These are phyloP conservation scores for Xenosphaeropsis pyriputrescens DNA, from an alignment of 2,329 filamentous ascomycete genomes.

Conservation along the genomic window DNA sequence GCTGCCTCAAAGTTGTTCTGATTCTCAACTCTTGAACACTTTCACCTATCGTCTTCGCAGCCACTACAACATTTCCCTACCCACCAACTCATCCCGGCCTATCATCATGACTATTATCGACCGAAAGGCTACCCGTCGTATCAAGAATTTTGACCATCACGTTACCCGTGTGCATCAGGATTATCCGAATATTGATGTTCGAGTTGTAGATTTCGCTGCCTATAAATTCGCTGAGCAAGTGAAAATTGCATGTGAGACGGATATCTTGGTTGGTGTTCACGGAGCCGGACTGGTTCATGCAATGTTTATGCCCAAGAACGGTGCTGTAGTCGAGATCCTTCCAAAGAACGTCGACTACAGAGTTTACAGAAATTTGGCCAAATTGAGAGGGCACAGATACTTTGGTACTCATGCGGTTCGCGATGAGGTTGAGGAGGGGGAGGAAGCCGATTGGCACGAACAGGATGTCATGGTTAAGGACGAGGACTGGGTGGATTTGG, in stretches of 20 bases:
- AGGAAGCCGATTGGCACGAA: constrained; percentile 10
- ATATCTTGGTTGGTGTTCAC: constrained; percentile 13
- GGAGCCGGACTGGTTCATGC: constrained; percentile 13
- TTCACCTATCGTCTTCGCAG: no score
- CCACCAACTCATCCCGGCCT: no score
- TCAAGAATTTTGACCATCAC: not conserved
- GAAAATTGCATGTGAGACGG: constrained; percentile 6
- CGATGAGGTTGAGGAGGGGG: not conserved
- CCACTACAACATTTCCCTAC: no score
- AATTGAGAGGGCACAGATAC: constrained; percentile 21
- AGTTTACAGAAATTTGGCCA: constrained; percentile 26
- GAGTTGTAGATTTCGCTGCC: constrained; percentile 8
- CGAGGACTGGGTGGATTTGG: constrained; percentile 13
- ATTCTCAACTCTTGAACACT: no score
- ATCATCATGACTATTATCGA: constrained; percentile 1
- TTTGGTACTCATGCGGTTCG: constrained; percentile 19
- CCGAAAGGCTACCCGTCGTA: not conserved
- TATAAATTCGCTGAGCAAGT: constrained; percentile 11
- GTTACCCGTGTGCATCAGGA: not conserved
- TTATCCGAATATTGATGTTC: constrained; percentile 6
- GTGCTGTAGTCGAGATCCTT: constrained; percentile 26
- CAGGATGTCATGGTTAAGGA: constrained; percentile 14
- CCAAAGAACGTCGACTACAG: constrained; percentile 20
- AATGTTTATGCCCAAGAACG: constrained; percentile 22
- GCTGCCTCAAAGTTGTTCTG: no score